Percentiles rank a stretch among this genome's conserved stretches.
Conservation (phyloP, 768 basidiomycete genomes). For the Lanmaoa pseudosensibilis region DNA sequence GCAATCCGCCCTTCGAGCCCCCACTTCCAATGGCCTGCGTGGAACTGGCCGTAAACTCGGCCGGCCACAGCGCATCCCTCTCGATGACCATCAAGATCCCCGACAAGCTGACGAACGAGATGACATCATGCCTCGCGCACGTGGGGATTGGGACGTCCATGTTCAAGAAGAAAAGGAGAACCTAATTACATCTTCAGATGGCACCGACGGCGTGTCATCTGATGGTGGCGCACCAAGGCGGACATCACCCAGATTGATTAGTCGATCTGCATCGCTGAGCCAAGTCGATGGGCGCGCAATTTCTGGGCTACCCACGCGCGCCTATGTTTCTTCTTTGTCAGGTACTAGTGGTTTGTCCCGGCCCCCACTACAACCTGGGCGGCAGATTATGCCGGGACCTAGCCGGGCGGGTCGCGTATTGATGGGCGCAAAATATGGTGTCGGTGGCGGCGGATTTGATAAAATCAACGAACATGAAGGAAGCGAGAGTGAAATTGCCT, state of each 20-base stretch:
- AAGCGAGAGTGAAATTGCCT: constrained; percentile 41
- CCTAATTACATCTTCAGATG: constrained; percentile 27
- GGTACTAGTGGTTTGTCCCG: constrained; percentile 38
- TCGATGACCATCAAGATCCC: constrained; percentile 36
- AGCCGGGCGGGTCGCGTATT: constrained; percentile 51
- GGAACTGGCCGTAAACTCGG: constrained; percentile 36
- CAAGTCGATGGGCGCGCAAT: constrained; percentile 38
- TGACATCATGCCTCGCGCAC: constrained; percentile 32
- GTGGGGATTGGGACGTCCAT: constrained; percentile 31
- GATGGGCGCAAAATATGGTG: constrained; percentile 40
- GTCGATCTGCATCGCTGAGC: constrained; percentile 34
- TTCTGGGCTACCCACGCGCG: constrained; percentile 34
- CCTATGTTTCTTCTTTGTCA: constrained; percentile 30
- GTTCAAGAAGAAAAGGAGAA: constrained; percentile 44
- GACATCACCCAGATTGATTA: constrained; percentile 28
- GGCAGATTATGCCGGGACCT: constrained; percentile 46
- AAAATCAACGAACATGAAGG: constrained; percentile 48
- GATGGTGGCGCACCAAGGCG: constrained; percentile 24
- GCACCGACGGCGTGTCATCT: constrained; percentile 23
- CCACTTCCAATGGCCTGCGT: constrained; percentile 34
- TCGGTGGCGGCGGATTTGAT: constrained; percentile 39
- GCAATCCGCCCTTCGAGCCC: constrained; percentile 30
- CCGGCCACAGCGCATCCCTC: constrained; percentile 39
- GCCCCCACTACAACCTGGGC: constrained; percentile 39
- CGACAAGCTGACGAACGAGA: constrained; percentile 34